phyloP scores from a whole-genome alignment of 1,139 yeast genomes.

The Pneumocystis sp. region DNA sequence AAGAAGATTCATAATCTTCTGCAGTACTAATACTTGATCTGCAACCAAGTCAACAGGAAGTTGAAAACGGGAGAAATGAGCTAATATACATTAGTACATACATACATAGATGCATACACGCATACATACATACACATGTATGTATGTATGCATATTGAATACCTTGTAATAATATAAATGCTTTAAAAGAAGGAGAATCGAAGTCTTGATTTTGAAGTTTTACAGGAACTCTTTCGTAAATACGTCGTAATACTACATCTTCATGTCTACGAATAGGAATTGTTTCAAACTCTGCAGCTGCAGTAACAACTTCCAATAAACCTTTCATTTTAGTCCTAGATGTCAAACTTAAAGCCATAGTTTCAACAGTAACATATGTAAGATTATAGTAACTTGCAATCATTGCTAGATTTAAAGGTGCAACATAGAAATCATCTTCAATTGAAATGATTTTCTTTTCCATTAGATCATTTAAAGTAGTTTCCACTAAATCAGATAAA shows the following conservation, averaged over 20 bases:
- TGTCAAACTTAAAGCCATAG: slow-evolving; percentile 37
- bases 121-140: not conserved
- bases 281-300: slow-evolving; percentile 54
- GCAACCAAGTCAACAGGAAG: slow-evolving; percentile 44
- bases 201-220: slow-evolving; percentile 28
- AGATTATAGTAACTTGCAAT: slow-evolving; percentile 62
- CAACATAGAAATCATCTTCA: slow-evolving; percentile 34
- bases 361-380: slow-evolving; percentile 50
- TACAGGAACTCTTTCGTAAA: slow-evolving; percentile 50
- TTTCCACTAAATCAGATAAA: slow-evolving; percentile 70
- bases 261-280: slow-evolving; percentile 53
- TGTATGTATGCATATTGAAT: not conserved
- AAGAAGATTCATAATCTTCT: slow-evolving; percentile 36
- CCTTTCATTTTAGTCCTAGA: slow-evolving; percentile 45
- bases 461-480: slow-evolving; percentile 47
- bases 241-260: slow-evolving; percentile 30
- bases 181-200: slow-evolving; percentile 44
- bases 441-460: slow-evolving; percentile 51
- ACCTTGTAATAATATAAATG: slow-evolving; percentile 53
- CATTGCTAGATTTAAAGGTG: slow-evolving; percentile 54
- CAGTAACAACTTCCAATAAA: slow-evolving; percentile 49
- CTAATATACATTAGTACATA: slow-evolving; percentile 18
- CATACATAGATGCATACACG: not conserved
- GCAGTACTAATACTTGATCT: slow-evolving; percentile 43
- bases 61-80: slow-evolving; percentile 55